phyloP scores from a whole-genome alignment of 805 yeast species.

The Lipomyces orientalis region DNA sequence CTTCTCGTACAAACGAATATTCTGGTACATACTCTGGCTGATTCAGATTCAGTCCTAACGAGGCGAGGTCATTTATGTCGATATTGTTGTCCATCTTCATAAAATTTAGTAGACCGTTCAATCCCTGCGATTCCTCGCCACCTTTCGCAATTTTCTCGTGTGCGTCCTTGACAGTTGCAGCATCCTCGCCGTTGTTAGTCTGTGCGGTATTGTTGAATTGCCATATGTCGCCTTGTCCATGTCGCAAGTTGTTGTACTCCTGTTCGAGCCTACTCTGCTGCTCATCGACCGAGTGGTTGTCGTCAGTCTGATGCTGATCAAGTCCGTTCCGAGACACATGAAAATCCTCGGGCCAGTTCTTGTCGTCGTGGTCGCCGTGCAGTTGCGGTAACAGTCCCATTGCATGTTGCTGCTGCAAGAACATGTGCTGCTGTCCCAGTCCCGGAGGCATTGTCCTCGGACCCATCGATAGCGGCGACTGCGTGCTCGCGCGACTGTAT shows the following conservation, averaged over 20 bases:
- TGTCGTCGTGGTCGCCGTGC: conserved; percentile 15
- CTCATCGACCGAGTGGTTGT: conserved; percentile 10
- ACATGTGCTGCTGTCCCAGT: conserved; percentile 12
- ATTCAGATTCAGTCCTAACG: conserved; percentile 66
- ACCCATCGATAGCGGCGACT: conserved; percentile 29
- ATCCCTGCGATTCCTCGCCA: conserved; percentile 64
- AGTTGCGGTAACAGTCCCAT: conserved; percentile 14
- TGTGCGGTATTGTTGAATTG: conserved; percentile 7
- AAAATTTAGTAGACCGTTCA: conserved; percentile 65
- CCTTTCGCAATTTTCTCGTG: conserved; percentile 18
- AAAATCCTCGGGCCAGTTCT: conserved; percentile 19
- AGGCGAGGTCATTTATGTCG: conserved; percentile 67
- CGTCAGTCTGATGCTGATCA: neutral
- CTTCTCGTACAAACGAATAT: neutral
- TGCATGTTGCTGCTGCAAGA: conserved; percentile 26
- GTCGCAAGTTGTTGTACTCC: conserved; percentile 22
- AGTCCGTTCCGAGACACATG: neutral
- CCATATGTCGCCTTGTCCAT: conserved; percentile 14
- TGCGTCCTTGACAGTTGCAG: neutral
- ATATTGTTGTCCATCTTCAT: conserved; percentile 65
- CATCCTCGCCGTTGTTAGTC: neutral
- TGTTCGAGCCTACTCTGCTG: conserved; percentile 22
- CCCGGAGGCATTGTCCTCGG: conserved; percentile 28
- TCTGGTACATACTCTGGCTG: conserved; percentile 46
- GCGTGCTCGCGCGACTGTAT: conserved; percentile 30